phyloP scores from a whole-genome alignment of 768 basidiomycete species.

The Boletus sensibilis region DNA sequence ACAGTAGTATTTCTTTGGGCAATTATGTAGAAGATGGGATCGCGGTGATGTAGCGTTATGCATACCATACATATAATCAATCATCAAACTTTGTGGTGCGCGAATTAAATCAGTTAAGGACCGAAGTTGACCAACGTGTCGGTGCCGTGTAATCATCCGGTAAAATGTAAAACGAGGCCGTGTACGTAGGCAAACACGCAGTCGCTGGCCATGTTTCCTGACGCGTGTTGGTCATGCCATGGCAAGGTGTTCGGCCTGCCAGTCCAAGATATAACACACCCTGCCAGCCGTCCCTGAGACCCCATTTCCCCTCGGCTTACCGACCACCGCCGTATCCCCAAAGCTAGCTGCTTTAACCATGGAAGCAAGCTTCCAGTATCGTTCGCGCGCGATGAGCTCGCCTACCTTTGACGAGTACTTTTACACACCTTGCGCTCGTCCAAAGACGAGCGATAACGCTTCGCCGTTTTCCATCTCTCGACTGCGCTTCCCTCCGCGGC shows the following conservation, averaged over 20 bases:
- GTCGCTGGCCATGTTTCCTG: constrained; percentile 18
- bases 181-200: constrained; percentile 28
- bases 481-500: constrained; percentile 23
- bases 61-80: constrained; percentile 14
- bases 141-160: constrained; percentile 15
- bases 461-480: constrained; percentile 18
- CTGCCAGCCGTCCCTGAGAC: constrained; percentile 18
- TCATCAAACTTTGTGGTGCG: constrained; percentile 4
- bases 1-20: constrained; percentile 5
- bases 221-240: constrained; percentile 34
- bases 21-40: constrained; percentile 11
- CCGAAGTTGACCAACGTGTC: constrained; percentile 29
- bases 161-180: constrained; percentile 27
- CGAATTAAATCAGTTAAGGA: constrained; percentile 16
- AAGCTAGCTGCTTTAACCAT: constrained; percentile 15
- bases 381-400: constrained; percentile 23
- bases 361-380: constrained; percentile 32
- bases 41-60: constrained; percentile 17
- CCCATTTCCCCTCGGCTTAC: constrained; percentile 14
- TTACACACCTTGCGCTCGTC: constrained; percentile 15
- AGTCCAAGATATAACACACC: constrained; percentile 33
- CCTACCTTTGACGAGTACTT: constrained; percentile 20
- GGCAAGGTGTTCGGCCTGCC: constrained; percentile 26
- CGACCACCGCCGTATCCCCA: constrained; percentile 5
- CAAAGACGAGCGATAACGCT: constrained; percentile 22